Base-by-base conservation (phyloP, 139 green algal species). In the Closterium sp. region DNA sequence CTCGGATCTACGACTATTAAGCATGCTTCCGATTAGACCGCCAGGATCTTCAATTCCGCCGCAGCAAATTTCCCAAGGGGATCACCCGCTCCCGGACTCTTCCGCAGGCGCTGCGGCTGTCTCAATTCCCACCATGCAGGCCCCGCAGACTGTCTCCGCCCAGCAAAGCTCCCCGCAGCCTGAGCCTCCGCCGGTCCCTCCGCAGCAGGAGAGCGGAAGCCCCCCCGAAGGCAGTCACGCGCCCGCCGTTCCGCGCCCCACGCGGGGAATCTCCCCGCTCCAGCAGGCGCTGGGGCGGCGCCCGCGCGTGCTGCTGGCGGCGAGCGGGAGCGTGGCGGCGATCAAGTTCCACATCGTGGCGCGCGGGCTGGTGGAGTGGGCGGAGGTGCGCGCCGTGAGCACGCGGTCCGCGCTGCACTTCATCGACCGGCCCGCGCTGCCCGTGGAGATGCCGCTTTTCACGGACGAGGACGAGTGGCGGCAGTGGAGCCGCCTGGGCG, bases 401-500 rank as follows among this genome's bases (percentile, higher is more conserved):
- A 95, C 92, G 21, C 45, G 73, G 28, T 31, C 92, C n/a, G 92
- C 90, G 22, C 88, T 94, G 45, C 90, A 94, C 79, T 95, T 95
- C n/a, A 10, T 95, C 9, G 85, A 95, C 29, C 38, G 28, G 31
- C 27, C 29, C 21, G 70, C 79, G n/a, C 62, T 95, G 90, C 92
- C 92, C 6, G 22, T 31, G 22, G 45, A 62, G 13, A 91, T 94
- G 38, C 62, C 45, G 32, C 86, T 95, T 4, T 91, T 90, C 30
- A 94, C 90, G 70, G 92, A 94, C 89, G 92, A 94, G 21, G 70
- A 95, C 21, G 92, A 95, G 86, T 95, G 92, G 92, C 19, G 13
- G n/a, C 91, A 29, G n/a, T 95, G 92, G 92, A 86, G 9, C 13
- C 91, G 84, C 28, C 73, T 95, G 27, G 92, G 92, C 30, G 92